Base-by-base conservation (phyloP, 495 filamentous ascomycete species). In the Bryoglossum gracile region DNA sequence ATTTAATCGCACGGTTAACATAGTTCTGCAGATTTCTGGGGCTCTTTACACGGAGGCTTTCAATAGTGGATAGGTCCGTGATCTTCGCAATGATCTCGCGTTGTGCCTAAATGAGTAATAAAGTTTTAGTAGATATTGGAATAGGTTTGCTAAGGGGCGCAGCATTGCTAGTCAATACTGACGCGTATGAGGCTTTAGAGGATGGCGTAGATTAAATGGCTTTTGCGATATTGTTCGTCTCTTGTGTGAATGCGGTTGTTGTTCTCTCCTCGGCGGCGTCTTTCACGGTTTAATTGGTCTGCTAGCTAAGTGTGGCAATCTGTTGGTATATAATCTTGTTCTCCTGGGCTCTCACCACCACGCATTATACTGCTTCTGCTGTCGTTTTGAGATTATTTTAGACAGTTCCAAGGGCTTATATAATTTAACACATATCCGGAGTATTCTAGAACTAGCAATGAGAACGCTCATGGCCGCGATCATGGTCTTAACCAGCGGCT, bases 41-140 rank as follows among this genome's bases (percentile, higher is more conserved):
- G 38, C 34, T 43, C 47, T 50, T 50, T 22, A 37, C 28, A 3
- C 38, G 38, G 35, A 48, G 21, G 35, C 21, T 48, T 18, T 48
- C 21, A 21, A 39, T 48, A 26, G 35, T 48, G 16, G 11, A 16
- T 18, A 19, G 32, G 35, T 48, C 21, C 39, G 35, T 48, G 22
- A 48, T 48, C 21, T 48, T 48, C 19, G 39, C 34, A 30, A 30
- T 30, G 26, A 46, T 46, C 43, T 47, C 32, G 37, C 32, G 44
- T 37, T 47, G 13, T 13, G 44, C 44, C 33, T 47, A 22, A 36
- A 36, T 47, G 18, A 47, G 21, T 47, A 18, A 47, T 38, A 13
- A 32, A 3, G 30, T 47, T 32, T 30, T 3, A 30, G 32, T 47
- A 47, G 44, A 47, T 47, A 47, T 47, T 47, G 14, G 36, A 16